Percentiles rank a stretch among this genome's conserved stretches.
These are phyloP conservation scores for Hibiscus syriacus DNA, from an alignment of 345 rosid genomes.

Conservation along the genomic window DNA sequence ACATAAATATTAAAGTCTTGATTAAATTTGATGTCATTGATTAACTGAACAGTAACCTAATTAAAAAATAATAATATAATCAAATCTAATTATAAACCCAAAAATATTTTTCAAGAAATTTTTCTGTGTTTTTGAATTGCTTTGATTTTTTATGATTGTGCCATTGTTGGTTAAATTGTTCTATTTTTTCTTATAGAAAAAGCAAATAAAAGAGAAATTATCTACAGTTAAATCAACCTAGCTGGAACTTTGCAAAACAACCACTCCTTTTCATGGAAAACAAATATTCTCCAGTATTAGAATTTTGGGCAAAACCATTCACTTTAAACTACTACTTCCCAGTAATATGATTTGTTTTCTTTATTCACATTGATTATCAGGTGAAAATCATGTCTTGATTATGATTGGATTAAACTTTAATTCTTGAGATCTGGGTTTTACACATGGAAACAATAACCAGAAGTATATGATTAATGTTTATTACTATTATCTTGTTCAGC, in stretches of 20 bases:
- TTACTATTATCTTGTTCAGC: neutral
- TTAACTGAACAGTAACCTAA: too few species aligned
- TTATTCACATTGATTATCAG: neutral
- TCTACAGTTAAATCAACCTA: too few species aligned
- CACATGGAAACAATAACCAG: neutral
- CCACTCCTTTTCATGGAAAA: neutral
- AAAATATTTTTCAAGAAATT: too few species aligned
- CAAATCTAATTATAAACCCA: too few species aligned
- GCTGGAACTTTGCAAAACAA: neutral
- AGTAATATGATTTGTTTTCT: neutral
- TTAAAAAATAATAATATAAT: too few species aligned
- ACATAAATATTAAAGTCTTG: too few species aligned
- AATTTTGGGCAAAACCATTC: neutral
- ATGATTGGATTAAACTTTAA: neutral
- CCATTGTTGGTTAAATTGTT: too few species aligned
- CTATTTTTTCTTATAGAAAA: too few species aligned
- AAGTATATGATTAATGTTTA: slow-evolving; percentile 16
- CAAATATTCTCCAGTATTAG: neutral
- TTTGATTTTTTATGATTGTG: too few species aligned
- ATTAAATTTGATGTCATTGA: too few species aligned
- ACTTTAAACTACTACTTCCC: neutral
- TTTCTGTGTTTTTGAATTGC: too few species aligned
- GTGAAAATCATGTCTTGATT: neutral
- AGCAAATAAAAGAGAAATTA: too few species aligned
- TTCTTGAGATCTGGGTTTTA: neutral